phyloP scores from a whole-genome alignment of 805 yeast genomes.

The Candida methanosorbosa region DNA sequence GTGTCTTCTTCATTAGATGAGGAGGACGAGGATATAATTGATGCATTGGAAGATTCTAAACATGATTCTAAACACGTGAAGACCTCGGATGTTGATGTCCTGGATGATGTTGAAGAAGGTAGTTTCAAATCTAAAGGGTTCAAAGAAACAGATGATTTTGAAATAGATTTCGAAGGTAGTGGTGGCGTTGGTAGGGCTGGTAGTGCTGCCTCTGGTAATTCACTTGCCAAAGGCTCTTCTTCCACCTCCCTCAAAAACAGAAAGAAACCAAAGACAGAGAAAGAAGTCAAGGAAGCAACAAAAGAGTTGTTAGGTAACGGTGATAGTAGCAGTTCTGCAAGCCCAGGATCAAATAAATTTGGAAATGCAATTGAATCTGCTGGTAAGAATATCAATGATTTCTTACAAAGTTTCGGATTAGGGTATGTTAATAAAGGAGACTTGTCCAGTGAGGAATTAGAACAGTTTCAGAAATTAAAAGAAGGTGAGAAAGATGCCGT shows the following conservation, averaged over 20 bases:
- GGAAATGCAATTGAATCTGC: constrained; percentile 2
- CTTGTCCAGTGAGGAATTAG: too few species aligned
- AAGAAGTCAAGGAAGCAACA: constrained; percentile 1
- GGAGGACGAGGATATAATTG: neutral
- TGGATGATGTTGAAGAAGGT: neutral
- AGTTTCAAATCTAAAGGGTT: constrained; percentile 13
- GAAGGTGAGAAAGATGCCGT: too few species aligned
- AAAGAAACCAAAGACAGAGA: constrained; percentile 1
- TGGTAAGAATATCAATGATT: constrained; percentile 9
- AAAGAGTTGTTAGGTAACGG: neutral
- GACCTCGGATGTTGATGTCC: neutral
- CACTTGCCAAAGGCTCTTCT: too few species aligned
- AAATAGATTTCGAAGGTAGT: constrained; percentile 2
- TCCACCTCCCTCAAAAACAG: too few species aligned
- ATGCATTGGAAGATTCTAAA: neutral
- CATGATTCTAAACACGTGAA: neutral
- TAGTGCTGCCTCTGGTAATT: constrained; percentile 2
- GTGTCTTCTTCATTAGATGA: neutral
- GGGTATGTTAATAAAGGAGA: too few species aligned
- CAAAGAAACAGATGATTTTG: constrained; percentile 15
- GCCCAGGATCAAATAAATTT: too few species aligned
- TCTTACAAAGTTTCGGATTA: constrained; percentile 11
- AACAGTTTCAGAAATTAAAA: too few species aligned
- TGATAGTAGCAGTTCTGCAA: constrained; percentile 2
- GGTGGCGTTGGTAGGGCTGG: neutral